Evolutionary conservation across 2,329 filamentous ascomycete genomes (phyloP).

Genomic region (Exophiala spinifera): DNA sequence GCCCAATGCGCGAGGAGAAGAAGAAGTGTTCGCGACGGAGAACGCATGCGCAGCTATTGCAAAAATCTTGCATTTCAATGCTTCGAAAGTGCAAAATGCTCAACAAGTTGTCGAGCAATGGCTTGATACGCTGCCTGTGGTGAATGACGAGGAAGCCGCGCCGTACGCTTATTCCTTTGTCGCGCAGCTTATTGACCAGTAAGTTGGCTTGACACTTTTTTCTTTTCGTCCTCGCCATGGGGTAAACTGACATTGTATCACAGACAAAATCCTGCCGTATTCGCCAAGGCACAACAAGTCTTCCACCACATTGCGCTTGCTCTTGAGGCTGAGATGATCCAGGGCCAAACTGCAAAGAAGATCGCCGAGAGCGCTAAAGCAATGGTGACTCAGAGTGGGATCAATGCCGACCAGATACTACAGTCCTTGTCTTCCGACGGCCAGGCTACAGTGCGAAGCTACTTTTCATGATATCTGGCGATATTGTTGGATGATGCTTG

Average conservation of each 20-base stretch:
- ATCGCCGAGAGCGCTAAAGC: constrained; percentile 76
- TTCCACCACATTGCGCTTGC: constrained; percentile 85
- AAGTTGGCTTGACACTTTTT: constrained; percentile 46
- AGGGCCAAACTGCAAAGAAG: constrained; percentile 74
- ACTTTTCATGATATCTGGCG: constrained; percentile 52
- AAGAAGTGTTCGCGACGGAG: constrained; percentile 95
- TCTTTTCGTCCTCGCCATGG: neutral
- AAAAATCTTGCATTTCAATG: constrained; percentile 92
- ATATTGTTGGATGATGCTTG: neutral
- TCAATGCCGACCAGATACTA: constrained; percentile 74
- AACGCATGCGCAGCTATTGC: constrained; percentile 96
- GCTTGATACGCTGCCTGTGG: constrained; percentile 86
- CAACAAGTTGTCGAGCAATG: constrained; percentile 78
- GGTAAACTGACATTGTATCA: constrained; percentile 5
- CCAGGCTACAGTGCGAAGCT: constrained; percentile 73
- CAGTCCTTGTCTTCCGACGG: constrained; percentile 73
- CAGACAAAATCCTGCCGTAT: constrained; percentile 80
- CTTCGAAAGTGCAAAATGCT: constrained; percentile 68
- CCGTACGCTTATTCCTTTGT: constrained; percentile 94
- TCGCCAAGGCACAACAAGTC: constrained; percentile 69
- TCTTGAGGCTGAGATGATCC: constrained; percentile 84
- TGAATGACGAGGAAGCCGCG: constrained; percentile 94
- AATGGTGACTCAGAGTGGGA: constrained; percentile 68
- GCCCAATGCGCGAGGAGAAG: constrained; percentile 78
- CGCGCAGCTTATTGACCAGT: constrained; percentile 89